Conservation (phyloP, 1,284 basidiomycete species). For the Heterobasidion irregulare region DNA sequence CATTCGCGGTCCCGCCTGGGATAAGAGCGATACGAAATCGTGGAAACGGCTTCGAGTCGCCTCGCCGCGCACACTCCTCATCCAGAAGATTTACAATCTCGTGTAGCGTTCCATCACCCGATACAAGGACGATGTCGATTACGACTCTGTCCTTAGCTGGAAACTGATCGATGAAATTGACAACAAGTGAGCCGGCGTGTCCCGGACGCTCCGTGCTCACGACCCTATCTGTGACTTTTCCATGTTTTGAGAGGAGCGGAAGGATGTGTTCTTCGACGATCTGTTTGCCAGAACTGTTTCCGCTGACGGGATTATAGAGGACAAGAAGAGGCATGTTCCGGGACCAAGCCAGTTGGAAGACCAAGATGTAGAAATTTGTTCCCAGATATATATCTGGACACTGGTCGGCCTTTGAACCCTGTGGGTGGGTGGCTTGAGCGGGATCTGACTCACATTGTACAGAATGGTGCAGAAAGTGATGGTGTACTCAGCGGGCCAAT, state of each 20-base stretch:
- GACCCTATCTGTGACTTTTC: conserved; percentile 29
- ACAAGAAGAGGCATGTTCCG: conserved; percentile 31
- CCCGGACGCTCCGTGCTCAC: conserved; percentile 42
- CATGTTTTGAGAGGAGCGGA: conserved; percentile 47
- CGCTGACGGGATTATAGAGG: conserved; percentile 43
- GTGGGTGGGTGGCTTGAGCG: no score
- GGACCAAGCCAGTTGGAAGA: no score
- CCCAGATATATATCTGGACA: no score
- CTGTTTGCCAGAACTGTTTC: conserved; percentile 28
- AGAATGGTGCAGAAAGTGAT: no score
- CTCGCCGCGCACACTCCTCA: conserved; percentile 12
- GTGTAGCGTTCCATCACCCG: conserved; percentile 88
- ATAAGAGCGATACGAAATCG: conserved; percentile 39
- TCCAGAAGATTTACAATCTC: conserved; percentile 68
- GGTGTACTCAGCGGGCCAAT: no score
- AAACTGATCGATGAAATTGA: conserved; percentile 28
- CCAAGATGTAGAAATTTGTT: no score
- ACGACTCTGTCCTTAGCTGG: conserved; percentile 4
- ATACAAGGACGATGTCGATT: conserved; percentile 55
- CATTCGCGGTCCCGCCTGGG: conserved; percentile 92
- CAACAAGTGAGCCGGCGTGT: conserved; percentile 53
- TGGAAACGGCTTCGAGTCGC: conserved; percentile 16
- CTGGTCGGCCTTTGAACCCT: no score
- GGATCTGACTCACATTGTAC: no score
- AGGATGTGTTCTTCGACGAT: conserved; percentile 56